Evolutionary conservation across 176 grass and related monocot species (phyloP), one percentile per base, ranked within the genome.

Genomic region (Chloris gayana): DNA sequence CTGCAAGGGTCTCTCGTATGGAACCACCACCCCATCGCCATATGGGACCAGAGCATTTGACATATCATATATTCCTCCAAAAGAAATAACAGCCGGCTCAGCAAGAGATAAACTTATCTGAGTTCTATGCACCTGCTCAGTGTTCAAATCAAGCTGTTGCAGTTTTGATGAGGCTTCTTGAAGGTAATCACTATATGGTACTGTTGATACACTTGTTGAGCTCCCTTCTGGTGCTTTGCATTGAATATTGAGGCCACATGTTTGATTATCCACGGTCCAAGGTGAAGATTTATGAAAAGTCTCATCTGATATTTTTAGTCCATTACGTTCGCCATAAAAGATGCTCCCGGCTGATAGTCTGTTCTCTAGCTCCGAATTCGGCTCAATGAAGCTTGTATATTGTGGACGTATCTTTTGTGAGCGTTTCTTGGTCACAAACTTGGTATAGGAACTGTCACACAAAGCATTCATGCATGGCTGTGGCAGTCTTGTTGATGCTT

Each of bases 401-500:
- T 86, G 51, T 4, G 53, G 25, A 15, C 31, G 64, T 73, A 51
- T 61, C 73, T 79, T 89, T 78, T 73, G 62, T 67, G 92, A 84
- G 39, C 88, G 86, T 68, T 87, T 91, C 67, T 85, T 86, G 27
- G 80, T 94, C 44, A 79, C 79, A 74, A 89, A 84, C 83, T 75
- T 91, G 60, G 82, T 69, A 69, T 34, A 24, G 4, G 68, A 49
- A 71, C 67, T 83, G 70, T 75, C 83, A 78, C 73, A 63, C 63
- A 91, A 57, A 14, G 86, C 68, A 60, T 75, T 89, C 46, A 85
- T 74, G 77, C 92, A 89, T 76, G 79, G 60, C 34, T 67, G 31
- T 75, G 73, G 72, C 46, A 62, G 21, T 59, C 4, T 62, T 51
- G 73, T 67, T 66, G 74, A 61, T 78, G 61, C 50, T 34, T 73